Percentiles rank a stretch among this genome's conserved stretches.
Conservation (phyloP, 1,139 yeast species). For the Yamadazyma songkhlaensis region DNA sequence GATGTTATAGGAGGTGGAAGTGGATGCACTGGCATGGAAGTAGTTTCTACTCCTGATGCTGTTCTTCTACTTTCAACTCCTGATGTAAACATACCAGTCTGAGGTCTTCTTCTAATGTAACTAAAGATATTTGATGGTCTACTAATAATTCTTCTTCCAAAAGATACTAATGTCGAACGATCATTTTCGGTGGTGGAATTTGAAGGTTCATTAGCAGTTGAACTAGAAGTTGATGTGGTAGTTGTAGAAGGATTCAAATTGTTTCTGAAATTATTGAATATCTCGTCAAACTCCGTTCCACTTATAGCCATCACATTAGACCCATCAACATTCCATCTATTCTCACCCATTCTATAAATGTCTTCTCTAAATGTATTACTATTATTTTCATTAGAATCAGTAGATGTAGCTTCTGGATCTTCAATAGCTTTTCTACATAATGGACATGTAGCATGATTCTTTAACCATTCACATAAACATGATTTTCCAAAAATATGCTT, state of each 20-base stretch:
- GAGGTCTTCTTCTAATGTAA: conserved; percentile 18
- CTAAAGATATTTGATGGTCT: conserved; percentile 21
- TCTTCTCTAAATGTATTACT: conserved; percentile 1
- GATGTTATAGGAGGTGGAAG: not conserved
- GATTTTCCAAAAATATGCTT: conserved; percentile 72
- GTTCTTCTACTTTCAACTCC: conserved; percentile 56
- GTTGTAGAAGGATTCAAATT: not conserved
- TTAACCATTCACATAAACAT: conserved; percentile 77
- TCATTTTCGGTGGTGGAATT: not conserved
- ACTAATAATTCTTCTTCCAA: conserved; percentile 2
- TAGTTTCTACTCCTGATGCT: conserved; percentile 41
- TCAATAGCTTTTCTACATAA: conserved; percentile 65
- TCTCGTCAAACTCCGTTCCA: conserved; percentile 7
- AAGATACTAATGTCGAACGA: not conserved
- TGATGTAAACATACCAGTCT: conserved; percentile 35
- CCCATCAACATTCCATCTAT: conserved; percentile 8
- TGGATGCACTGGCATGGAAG: not conserved
- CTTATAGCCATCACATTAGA: conserved; percentile 6
- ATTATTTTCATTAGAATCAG: conserved; percentile 1
- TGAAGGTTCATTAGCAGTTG: not conserved
- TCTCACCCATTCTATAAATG: conserved; percentile 2
- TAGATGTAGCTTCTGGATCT: conserved; percentile 4
- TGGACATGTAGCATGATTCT: conserved; percentile 70
- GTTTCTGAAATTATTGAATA: conserved; percentile 4
- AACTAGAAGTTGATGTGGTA: not conserved